Evolutionary conservation across 2,329 filamentous ascomycete genomes (phyloP), one percentile per base, ranked within the genome.

Genomic region (Grosmannia penicillata): DNA sequence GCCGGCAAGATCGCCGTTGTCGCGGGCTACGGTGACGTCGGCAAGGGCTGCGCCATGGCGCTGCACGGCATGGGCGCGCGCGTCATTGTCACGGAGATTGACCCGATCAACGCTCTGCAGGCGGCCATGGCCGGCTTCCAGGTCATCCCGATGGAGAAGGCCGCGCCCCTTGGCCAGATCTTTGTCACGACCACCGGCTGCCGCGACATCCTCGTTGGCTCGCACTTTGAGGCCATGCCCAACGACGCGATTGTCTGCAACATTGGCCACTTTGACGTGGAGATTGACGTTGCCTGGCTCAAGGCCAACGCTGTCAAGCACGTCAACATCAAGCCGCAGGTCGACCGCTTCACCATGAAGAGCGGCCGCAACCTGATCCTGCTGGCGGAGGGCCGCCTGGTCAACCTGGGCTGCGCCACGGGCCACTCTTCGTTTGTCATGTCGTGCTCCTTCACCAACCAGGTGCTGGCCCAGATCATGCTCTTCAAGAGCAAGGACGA

Each of bases 391-490:
- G 91, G 91, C 53, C 89, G 91, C 72, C 82, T 98, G 49, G 91
- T 98, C 70, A 98, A 98, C 81, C 75, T 98, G 54, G 91, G 91
- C 65, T 98, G 91, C 67, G 91, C 91, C 60, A 98, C 91, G 48
- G 91, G 91, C 52, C 91, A 98, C 82, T 94, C 87, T 52, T 96
- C 89, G 38, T 98, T 98, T 66, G 91, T 98, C 73, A 96, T 98
- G 91, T 95, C 87, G 55, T 98, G 91, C 82, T 96, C 89, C 48
- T 98, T 98, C 82, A 93, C 87, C 76, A 98, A 98, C 82, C 91
- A 98, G 76, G 91, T 96, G 55, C 84, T 98, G 62, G 91, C 91
- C 51, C 91, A 98, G 74, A 96, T 98, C 70, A 81, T 93, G 72
- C 72, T 98, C 57, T 98, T 67, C 82, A 96, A 96, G 82, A 80